Evolutionary conservation across 2,329 filamentous ascomycete species (phyloP).

Genomic region (Colletotrichum tanaceti): DNA sequence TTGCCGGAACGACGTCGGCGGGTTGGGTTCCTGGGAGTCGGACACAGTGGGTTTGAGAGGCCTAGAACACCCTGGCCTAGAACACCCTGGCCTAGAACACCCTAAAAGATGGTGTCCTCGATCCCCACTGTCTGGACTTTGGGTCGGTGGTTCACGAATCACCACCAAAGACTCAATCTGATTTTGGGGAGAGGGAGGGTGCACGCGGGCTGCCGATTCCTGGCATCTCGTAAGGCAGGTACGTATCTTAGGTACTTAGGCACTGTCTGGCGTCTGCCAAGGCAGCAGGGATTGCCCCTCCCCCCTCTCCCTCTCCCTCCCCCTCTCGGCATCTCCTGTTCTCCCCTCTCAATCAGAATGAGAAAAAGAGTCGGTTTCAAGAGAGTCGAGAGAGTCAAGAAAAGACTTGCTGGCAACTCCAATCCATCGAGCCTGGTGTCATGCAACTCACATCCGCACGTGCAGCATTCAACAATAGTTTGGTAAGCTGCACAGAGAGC

Average conservation of each 20-base stretch:
- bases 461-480: too few relatives aligned
- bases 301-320: too few relatives aligned
- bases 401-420: too few relatives aligned
- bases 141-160: constrained; percentile 33
- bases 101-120: constrained; percentile 39
- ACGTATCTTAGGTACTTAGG: too few relatives aligned
- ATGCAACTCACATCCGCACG: too few relatives aligned
- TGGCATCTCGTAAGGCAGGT: constrained; percentile 9
- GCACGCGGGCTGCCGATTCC: constrained; percentile 17
- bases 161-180: constrained; percentile 10
- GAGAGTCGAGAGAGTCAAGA: too few relatives aligned
- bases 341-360: neutral
- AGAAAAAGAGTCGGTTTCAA: neutral
- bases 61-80: constrained; percentile 40
- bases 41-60: constrained; percentile 15
- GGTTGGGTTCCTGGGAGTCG: constrained; percentile 6
- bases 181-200: neutral
- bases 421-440: too few relatives aligned
- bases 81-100: too few relatives aligned
- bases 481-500: neutral
- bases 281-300: constrained; percentile 8
- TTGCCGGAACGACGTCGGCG: neutral
- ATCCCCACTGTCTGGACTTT: constrained; percentile 40
- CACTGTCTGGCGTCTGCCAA: constrained; percentile 1
- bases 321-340: neutral